phyloP scores from a whole-genome alignment of 352 stramenopile species.

The Pythium phragmiticola region DNA sequence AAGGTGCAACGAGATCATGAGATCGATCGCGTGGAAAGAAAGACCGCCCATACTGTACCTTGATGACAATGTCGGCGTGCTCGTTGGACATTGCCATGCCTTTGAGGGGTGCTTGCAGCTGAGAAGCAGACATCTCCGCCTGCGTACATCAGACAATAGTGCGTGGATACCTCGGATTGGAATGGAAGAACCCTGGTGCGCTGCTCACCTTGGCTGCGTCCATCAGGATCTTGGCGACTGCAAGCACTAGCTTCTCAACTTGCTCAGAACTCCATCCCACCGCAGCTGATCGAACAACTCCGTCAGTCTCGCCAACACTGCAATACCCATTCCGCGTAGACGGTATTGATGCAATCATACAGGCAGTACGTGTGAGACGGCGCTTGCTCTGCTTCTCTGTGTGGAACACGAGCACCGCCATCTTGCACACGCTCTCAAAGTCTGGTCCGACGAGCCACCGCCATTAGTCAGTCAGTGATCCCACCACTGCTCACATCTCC shows the following conservation, averaged over 20 bases:
- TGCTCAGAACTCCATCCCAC: slow-evolving; percentile 57
- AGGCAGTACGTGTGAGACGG: slow-evolving; percentile 51
- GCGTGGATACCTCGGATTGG: not conserved
- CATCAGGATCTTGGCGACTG: slow-evolving; percentile 74
- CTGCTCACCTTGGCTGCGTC: slow-evolving; percentile 55
- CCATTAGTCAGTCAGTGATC: not conserved
- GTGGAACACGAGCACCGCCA: slow-evolving; percentile 59
- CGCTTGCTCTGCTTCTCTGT: slow-evolving; percentile 67
- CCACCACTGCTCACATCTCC: not conserved
- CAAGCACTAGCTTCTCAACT: slow-evolving; percentile 55
- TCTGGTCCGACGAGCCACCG: slow-evolving; percentile 29
- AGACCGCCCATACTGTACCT: slow-evolving; percentile 26
- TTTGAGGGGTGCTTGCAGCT: slow-evolving; percentile 44
- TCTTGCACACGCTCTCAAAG: slow-evolving; percentile 53
- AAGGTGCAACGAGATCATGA: not conserved
- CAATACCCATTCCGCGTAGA: not conserved
- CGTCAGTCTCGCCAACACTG: not conserved
- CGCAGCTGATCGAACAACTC: slow-evolving; percentile 31
- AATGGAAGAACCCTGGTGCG: too few species aligned
- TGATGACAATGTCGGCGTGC: slow-evolving; percentile 42
- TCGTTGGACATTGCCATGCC: slow-evolving; percentile 43
- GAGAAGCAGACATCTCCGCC: slow-evolving; percentile 40
- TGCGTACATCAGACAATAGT: slow-evolving; percentile 12
- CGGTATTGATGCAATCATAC: slow-evolving; percentile 26
- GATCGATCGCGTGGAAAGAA: not conserved